A percentile compares a stretch with the other conserved stretches of the same genome.
These are phyloP conservation scores for Meyerozyma sp. DNA, from an alignment of 1,139 yeast species.

Conservation along the genomic window DNA sequence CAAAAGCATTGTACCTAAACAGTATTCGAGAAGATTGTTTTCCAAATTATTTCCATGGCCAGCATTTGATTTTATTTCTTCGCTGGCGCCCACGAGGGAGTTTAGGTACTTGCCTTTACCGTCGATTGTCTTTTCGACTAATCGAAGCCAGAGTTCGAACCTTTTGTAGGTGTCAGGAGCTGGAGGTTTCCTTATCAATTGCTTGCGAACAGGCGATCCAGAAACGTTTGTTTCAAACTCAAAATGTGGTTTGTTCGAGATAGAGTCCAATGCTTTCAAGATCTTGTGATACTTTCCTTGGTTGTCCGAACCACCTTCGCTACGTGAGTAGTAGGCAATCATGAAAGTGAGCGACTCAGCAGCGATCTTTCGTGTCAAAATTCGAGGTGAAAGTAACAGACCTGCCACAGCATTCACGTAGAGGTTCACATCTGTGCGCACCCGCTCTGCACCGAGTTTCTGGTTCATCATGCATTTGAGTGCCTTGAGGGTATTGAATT, in stretches of 20 bases:
- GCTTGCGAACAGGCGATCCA: slow-evolving; percentile 8
- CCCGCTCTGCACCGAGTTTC: slow-evolving; percentile 38
- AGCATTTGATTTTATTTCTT: slow-evolving; percentile 53
- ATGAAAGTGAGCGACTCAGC: slow-evolving; percentile 64
- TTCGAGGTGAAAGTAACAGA: slow-evolving; percentile 49
- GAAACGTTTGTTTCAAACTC: not conserved
- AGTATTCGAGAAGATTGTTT: slow-evolving; percentile 72
- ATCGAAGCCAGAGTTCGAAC: slow-evolving; percentile 80
- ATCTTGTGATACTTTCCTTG: slow-evolving; percentile 57
- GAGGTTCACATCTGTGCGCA: slow-evolving; percentile 35
- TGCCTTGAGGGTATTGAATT: slow-evolving; percentile 42
- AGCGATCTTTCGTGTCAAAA: slow-evolving; percentile 73
- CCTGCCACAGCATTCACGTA: slow-evolving; percentile 42
- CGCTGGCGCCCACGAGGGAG: slow-evolving; percentile 88
- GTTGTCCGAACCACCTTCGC: slow-evolving; percentile 22
- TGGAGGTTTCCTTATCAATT: slow-evolving; percentile 37
- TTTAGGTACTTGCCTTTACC: slow-evolving; percentile 85
- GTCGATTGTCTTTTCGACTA: slow-evolving; percentile 69
- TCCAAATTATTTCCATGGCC: slow-evolving; percentile 32
- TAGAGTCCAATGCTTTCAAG: slow-evolving; percentile 56
- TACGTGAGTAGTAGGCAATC: slow-evolving; percentile 36
- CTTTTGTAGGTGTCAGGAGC: slow-evolving; percentile 43
- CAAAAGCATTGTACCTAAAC: slow-evolving; percentile 70
- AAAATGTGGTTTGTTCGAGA: slow-evolving; percentile 58
- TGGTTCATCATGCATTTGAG: slow-evolving; percentile 47